Percentiles rank a stretch among this genome's conserved stretches.
Evolutionary conservation across 139 green algal genomes (phyloP).

Genomic region (Volvox africanus): DNA sequence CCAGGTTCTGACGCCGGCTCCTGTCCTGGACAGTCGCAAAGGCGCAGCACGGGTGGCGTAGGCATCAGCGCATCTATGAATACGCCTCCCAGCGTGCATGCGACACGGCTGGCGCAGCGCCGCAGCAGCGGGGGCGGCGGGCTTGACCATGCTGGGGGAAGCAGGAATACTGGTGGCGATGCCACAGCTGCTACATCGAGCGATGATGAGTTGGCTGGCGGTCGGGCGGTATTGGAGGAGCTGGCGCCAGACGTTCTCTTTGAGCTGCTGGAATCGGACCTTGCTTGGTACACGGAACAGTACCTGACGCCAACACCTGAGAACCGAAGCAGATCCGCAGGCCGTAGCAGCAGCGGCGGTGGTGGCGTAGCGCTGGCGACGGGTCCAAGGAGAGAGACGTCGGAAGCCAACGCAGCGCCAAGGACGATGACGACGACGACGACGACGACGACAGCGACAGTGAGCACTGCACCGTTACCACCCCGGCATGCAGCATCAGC

Average conservation of each 20-base stretch:
- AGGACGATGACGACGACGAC: neutral
- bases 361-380: neutral
- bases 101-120: neutral
- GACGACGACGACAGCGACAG: neutral
- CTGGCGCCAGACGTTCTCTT: neutral
- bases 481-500: no score
- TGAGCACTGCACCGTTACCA: neutral
- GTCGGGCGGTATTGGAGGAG: neutral
- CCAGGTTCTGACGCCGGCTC: no score
- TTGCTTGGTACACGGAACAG: slow-evolving; percentile 20
- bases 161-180: neutral
- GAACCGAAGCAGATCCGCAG: neutral
- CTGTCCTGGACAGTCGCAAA: no score
- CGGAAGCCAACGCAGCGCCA: neutral
- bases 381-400: neutral
- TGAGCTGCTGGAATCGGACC: slow-evolving; percentile 18
- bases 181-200: no score
- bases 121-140: neutral
- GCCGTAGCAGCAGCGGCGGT: neutral
- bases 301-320: neutral
- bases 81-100: slow-evolving; percentile 1
- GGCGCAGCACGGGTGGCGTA: neutral
- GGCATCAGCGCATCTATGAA: neutral
- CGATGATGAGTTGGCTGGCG: neutral
- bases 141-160: neutral